These are phyloP conservation scores for Blastobotrys parvus DNA, from an alignment of 805 yeast genomes.

Conservation along the genomic window DNA sequence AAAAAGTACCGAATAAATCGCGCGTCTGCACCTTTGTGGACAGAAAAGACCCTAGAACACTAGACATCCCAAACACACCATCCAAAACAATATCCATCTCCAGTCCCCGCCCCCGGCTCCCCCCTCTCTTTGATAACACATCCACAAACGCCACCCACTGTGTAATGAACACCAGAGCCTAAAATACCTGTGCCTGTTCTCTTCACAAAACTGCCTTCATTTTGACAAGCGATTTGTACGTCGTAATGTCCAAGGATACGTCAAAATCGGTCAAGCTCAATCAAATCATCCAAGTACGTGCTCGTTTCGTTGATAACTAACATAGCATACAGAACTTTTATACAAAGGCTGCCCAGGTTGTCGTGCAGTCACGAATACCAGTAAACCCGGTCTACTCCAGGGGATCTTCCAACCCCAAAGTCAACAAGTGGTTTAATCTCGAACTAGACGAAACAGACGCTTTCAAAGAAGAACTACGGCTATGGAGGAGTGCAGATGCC, in stretches of 20 bases:
- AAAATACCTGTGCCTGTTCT: too few species aligned
- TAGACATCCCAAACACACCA: too few species aligned
- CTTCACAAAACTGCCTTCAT: too few species aligned
- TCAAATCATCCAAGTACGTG: slow-evolving; percentile 18
- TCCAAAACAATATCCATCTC: too few species aligned
- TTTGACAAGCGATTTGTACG: too few species aligned
- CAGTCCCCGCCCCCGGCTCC: too few species aligned
- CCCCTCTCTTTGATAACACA: too few species aligned
- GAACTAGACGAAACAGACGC: slow-evolving; percentile 32
- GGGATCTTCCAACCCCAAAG: slow-evolving; percentile 17
- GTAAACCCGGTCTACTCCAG: slow-evolving; percentile 17
- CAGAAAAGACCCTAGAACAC: too few species aligned
- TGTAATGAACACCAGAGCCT: too few species aligned
- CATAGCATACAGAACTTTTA: slow-evolving; percentile 34
- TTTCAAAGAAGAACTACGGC: slow-evolving; percentile 47
- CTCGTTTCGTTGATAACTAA: background rate
- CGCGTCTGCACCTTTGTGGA: too few species aligned
- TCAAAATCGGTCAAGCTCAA: slow-evolving; percentile 12
- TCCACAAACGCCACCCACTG: too few species aligned
- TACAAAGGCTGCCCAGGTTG: slow-evolving; percentile 31
- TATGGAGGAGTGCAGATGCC: slow-evolving; percentile 44
- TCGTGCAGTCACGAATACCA: slow-evolving; percentile 25
- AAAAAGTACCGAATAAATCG: too few species aligned
- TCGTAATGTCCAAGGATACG: background rate
- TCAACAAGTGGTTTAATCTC: slow-evolving; percentile 31